Base-by-base conservation (phyloP, 768 basidiomycete species). In the Trametes elegans region DNA sequence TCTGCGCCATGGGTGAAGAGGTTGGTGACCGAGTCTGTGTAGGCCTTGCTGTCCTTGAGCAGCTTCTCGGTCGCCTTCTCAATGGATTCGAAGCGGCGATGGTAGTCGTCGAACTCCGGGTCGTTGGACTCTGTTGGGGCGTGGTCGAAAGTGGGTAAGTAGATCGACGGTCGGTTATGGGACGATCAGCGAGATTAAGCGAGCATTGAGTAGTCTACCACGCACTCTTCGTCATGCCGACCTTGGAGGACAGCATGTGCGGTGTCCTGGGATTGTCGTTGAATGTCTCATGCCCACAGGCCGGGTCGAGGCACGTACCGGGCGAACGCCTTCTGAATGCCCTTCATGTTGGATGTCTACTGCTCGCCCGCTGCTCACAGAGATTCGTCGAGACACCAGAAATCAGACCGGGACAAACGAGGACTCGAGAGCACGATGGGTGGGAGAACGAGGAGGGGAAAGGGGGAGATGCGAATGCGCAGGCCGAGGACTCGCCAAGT, bases 191-290 rank as follows among this genome's bases (percentile, higher is more conserved):
- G 14, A 24, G 42, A 47, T 41, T 21, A 19, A 27, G 18, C 29
- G 21, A 19, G 7, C 27, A 39, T 14, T 32, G 1, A 16, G 49
- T 19, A 32, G 14, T 21, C 16, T 38, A 11, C 21, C 2, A 64
- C 71, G 60, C 67, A 96, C 96, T 95, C 81, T 96, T 96, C 31
- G 93, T 72, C 83, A 93, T 87, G 27, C 97, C 97, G 64, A 89
- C 86, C 76, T 85, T 90, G 65, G 81, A 80, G 54, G 88, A 91
- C 68, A 99, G 76, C 66, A 91, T 74, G 73, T 94, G 93, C 66
- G 97, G 97, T 50, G 95, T 94, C 66, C 95, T 93, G 36, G 9
- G 21, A 35, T 26, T 18, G 11, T 35, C 21, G 31, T 36, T 36
- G 31, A 35, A 26, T 18, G 38, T 23, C 34, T 27, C 21, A 7